These are phyloP conservation scores for Pyricularia sp. DNA, from an alignment of 2,329 filamentous ascomycete species.

Conservation along the genomic window DNA sequence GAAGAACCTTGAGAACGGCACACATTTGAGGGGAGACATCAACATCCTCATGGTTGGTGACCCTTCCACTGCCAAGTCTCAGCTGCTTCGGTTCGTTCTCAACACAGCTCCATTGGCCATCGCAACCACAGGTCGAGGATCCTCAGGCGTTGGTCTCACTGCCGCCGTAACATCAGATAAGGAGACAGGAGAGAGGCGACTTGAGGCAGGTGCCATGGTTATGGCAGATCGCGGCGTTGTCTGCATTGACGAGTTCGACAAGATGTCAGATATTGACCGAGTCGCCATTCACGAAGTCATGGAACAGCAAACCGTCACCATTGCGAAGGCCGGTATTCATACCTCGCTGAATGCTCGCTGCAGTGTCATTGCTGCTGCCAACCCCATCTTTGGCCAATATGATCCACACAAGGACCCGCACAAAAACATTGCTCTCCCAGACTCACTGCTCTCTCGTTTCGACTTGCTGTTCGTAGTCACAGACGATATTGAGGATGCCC, in stretches of 20 bases:
- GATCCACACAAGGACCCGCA: conserved; percentile 98
- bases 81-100: conserved; percentile 87
- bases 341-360: conserved; percentile 94
- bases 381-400: conserved; percentile 96
- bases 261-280: conserved; percentile 97
- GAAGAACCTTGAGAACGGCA: conserved; percentile 97
- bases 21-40: conserved; percentile 94
- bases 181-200: conserved; percentile 85
- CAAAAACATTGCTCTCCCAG: conserved; percentile 93
- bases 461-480: conserved; percentile 96
- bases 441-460: conserved; percentile 94
- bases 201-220: conserved; percentile 98
- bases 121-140: conserved; percentile 90
- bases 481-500: conserved; percentile 90
- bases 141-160: conserved; percentile 93
- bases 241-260: conserved; percentile 98
- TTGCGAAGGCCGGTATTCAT: conserved; percentile 96
- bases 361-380: conserved; percentile 90
- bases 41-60: conserved; percentile 99
- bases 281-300: conserved; percentile 99
- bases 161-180: conserved; percentile 94
- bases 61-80: conserved; percentile 97
- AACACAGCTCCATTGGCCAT: conserved; percentile 96
- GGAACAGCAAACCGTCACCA: conserved; percentile 99
- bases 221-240: conserved; percentile 93